These are phyloP conservation scores for Coemansia sp. DNA, from an alignment of 192 early-diverging fungal species.

Conservation along the genomic window DNA sequence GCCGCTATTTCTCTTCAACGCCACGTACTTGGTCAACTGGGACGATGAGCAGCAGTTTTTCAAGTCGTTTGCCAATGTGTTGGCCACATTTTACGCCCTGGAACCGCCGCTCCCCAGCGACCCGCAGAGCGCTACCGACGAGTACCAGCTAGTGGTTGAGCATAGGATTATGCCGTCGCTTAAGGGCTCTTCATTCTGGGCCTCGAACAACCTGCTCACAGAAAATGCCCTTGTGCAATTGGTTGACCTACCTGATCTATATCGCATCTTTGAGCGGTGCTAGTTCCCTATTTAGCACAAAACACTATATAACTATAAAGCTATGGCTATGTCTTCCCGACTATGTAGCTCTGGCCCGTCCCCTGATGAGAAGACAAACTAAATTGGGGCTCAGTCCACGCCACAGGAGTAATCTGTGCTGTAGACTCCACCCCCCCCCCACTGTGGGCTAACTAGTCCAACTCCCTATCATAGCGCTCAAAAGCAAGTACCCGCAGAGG, in stretches of 20 bases:
- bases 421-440: too few species aligned
- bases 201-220: conserved; percentile 60
- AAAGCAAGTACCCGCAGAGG: too few species aligned
- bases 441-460: too few species aligned
- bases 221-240: conserved; percentile 69
- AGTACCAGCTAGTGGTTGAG: conserved; percentile 65
- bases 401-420: too few species aligned
- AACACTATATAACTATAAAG: not conserved
- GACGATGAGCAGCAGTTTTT: conserved; percentile 83
- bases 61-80: conserved; percentile 59
- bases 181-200: conserved; percentile 65
- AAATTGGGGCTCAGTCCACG: too few species aligned
- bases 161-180: conserved; percentile 82
- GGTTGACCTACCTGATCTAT: conserved; percentile 82
- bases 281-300: too few species aligned
- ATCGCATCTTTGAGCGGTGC: conserved; percentile 97
- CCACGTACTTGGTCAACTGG: conserved; percentile 85
- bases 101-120: conserved; percentile 46
- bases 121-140: conserved; percentile 37
- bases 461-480: too few species aligned
- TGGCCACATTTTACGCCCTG: conserved; percentile 50
- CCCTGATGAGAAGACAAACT: too few species aligned
- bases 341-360: too few species aligned
- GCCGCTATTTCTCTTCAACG: conserved; percentile 75
- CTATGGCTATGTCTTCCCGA: not conserved